Evolutionary conservation across 208 protist genomes (phyloP).

Genomic region (Trypanosoma mega): DNA sequence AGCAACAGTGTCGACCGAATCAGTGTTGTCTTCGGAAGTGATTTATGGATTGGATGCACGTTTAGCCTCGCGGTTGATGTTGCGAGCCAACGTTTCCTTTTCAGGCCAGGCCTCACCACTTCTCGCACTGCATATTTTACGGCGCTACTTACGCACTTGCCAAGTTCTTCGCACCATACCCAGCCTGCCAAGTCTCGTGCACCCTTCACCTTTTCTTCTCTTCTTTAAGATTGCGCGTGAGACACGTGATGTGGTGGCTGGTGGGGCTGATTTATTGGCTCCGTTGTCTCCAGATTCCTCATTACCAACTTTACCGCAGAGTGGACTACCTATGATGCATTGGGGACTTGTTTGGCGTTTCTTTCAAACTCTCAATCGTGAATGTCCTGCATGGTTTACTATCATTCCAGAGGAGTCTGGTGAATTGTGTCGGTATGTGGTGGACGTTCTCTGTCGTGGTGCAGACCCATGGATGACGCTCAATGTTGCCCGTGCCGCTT

Average conservation of each 20-base stretch:
- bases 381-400: constrained; percentile 61
- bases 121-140: constrained; percentile 67
- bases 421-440: constrained; percentile 59
- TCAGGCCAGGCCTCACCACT: constrained; percentile 62
- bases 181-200: constrained; percentile 14
- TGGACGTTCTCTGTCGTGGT: constrained; percentile 71
- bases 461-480: constrained; percentile 80
- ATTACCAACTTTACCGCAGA: no score
- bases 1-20: no score
- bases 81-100: constrained; percentile 65
- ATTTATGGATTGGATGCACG: constrained; percentile 57
- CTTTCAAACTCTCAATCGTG: constrained; percentile 78
- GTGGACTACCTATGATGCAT: constrained; percentile 72
- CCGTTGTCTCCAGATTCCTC: background rate
- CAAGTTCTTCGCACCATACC: constrained; percentile 26
- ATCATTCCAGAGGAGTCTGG: constrained; percentile 53
- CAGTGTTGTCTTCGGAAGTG: no score
- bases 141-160: constrained; percentile 67
- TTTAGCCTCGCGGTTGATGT: constrained; percentile 57
- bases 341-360: constrained; percentile 77
- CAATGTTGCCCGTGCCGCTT: constrained; percentile 63
- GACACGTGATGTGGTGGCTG: constrained; percentile 49
- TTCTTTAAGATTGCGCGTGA: constrained; percentile 80
- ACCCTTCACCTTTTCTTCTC: constrained; percentile 69
- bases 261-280: background rate